Evolutionary conservation across 495 filamentous ascomycete species (phyloP), one percentile per base, ranked within the genome.

Genomic region (Amphirosellinia nigrospora): DNA sequence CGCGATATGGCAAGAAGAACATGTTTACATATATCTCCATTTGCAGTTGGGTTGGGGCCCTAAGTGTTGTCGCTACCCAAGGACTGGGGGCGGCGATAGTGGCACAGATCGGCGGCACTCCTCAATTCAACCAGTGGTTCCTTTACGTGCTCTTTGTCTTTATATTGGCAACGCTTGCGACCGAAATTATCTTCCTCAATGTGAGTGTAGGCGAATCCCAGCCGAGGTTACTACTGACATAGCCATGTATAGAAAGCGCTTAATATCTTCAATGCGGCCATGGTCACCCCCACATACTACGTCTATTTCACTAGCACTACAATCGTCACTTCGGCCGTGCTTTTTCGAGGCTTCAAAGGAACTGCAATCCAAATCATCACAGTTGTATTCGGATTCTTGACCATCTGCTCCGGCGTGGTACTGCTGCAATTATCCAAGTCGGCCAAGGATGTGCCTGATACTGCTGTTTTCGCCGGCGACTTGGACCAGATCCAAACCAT

Each of bases 61-160:
- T 98, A 76, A 97, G 94, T 79, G 96, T 98, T 6, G 96, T 98
- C 56, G 91, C 92, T 30, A 99, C 94, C 1, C 96, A 98, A 81
- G 96, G 96, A 15, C 82, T 99, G 64, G 96, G 96, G 55, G 90
- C 96, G 60, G 96, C 96, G 26, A 93, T 99, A 70, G 86, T 97
- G 32, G 90, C 95, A 19, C 94, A 97, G 82, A 90, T 91, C 43
- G 86, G 87, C 36, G 96, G 94, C 23, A 82, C 74, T 4, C 85
- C 88, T 32, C 96, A 99, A 85, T 99, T 97, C 79, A 98, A 97
- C 76, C 88, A 98, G 78, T 98, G 94, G 94, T 99, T 99, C 79
- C 78, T 95, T 45, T 99, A 98, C 80, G 89, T 99, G 28, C 79
- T 99, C 56, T 82, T 98, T 70, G 93, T 93, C 5, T 98, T 99